These are phyloP conservation scores for Leishmania lainsoni DNA, from an alignment of 208 protist genomes.

Conservation along the genomic window DNA sequence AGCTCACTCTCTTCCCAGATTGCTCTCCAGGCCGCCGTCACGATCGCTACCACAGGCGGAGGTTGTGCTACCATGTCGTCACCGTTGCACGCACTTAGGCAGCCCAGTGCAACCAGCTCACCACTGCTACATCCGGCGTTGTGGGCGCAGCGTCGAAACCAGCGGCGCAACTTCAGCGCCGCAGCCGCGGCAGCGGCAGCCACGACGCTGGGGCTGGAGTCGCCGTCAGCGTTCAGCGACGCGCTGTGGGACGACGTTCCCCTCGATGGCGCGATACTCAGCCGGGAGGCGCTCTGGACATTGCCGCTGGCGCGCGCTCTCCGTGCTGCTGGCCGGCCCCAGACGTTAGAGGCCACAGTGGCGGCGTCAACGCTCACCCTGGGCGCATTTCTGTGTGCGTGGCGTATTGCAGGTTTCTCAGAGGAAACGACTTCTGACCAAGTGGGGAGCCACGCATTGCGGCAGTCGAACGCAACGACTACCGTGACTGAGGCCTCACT, in stretches of 20 bases:
- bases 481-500: not conserved
- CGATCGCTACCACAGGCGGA: too few relatives aligned
- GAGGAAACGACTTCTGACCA: not conserved
- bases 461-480: not conserved
- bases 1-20: not conserved
- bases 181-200: not conserved
- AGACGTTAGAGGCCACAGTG: constrained; percentile 33
- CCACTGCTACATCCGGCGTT: not conserved
- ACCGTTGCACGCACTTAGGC: constrained; percentile 14
- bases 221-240: constrained; percentile 10
- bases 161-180: not conserved
- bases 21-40: not conserved
- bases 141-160: constrained; percentile 2
- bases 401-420: constrained; percentile 31
- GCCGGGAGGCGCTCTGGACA: constrained; percentile 28
- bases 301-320: constrained; percentile 27
- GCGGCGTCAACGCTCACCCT: constrained; percentile 59
- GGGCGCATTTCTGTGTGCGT: constrained; percentile 69
- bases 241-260: constrained; percentile 4
- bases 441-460: not conserved
- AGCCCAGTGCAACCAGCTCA: constrained; percentile 2
- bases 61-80: constrained; percentile 1
- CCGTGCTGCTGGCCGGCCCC: constrained; percentile 20
- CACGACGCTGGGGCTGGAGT: not conserved
- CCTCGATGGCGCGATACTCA: constrained; percentile 2